A percentile compares a stretch with the other conserved stretches of the same genome.
Conservation (phyloP, 352 stramenopile genomes). For the Aphanomyces astaci region DNA sequence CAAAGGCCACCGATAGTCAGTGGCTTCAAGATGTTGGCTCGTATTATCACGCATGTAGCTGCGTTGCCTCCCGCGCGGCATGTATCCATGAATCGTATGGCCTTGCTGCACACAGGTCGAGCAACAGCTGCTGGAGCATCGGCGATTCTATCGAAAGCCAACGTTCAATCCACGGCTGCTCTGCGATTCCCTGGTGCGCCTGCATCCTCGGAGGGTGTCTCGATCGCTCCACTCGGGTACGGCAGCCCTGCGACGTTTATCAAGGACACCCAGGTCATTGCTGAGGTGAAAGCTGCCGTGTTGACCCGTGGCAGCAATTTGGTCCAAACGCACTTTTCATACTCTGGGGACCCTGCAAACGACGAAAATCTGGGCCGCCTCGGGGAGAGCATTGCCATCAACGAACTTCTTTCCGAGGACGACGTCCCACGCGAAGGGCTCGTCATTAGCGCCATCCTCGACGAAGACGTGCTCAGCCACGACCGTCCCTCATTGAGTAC, state of each 20-base stretch:
- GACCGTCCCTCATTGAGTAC: background rate
- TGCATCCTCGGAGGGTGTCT: background rate
- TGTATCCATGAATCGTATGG: background rate
- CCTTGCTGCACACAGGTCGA: constrained; percentile 1
- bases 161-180: background rate
- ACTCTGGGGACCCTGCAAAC: background rate
- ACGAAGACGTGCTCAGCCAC: constrained; percentile 33
- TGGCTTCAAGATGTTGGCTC: background rate
- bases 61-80: background rate
- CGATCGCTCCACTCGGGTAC: constrained; percentile 9
- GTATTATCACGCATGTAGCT: background rate
- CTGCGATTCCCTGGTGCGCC: background rate
- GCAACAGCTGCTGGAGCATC: background rate
- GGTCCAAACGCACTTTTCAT: constrained; percentile 19
- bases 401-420: constrained; percentile 54
- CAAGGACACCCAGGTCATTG: constrained; percentile 15
- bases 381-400: constrained; percentile 14
- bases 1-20: background rate
- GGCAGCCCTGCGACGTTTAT: constrained; percentile 9
- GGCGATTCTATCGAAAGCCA: background rate
- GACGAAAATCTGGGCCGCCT: background rate
- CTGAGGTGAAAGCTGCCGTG: constrained; percentile 9
- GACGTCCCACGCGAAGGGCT: constrained; percentile 53
- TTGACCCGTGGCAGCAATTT: constrained; percentile 11
- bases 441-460: constrained; percentile 49